Evolutionary conservation across 2,329 filamentous ascomycete genomes (phyloP), one percentile per base, ranked within the genome.

Genomic region (Talaromyces sp.): DNA sequence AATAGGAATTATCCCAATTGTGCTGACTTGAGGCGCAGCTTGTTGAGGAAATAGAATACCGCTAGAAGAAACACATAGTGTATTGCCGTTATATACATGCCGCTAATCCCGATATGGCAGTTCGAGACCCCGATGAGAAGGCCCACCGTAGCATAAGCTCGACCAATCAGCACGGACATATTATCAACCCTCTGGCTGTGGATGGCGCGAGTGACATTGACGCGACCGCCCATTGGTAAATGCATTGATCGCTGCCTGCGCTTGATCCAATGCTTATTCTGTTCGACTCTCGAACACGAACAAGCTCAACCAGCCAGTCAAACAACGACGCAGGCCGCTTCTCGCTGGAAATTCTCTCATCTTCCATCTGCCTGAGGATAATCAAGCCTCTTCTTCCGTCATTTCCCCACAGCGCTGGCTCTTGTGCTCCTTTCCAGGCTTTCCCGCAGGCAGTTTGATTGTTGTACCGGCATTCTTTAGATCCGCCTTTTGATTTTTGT

Each of bases 141-240:
- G 18, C 0, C 35, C 33, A 3, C 9, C 0, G 9, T 7, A 1
- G 5, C 5, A 25, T 25, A 12, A 25, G 28, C n/a, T 35, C 5
- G 14, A 3, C 57, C 57, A 59, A 59, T 50, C 42, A 59, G 12
- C 25, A 14, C 12, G n/a, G 21, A 11, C n/a, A 18, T 39, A 46
- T 58, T 46, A 58, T 31, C 23, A 58, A 46, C 56, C 2, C 9
- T 40, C 37, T 3, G n/a, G 5, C 25, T 16, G 23, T 58, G 56
- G 56, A 46, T 33, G 56, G 56, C 56, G 40, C 5, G 9, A 46
- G 25, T 58, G 56, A 57, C 54, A 56, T 37, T 21, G 54, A 25
- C 21, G 37, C 35, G 54, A n/a, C 54, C 21, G 35, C 54, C 37
- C 5, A 57, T 57, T 57, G 54, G 54, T 57, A 31, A 12, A 8